Conservation (phyloP, 1,284 basidiomycete genomes). For the Irpex rosettiformis region DNA sequence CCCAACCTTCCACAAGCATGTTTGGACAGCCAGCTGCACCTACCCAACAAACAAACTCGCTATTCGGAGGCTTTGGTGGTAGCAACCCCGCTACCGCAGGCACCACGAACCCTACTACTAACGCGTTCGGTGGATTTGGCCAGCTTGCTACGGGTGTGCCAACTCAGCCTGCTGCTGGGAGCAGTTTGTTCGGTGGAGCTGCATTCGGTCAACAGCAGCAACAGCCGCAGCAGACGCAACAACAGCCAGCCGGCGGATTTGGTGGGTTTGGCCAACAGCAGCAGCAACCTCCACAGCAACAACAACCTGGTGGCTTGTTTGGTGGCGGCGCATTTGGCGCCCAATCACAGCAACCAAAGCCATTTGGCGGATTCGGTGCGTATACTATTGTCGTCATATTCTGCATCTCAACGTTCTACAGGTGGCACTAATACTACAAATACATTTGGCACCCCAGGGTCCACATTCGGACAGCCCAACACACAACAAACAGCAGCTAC, state of each 20-base stretch:
- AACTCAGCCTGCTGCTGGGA: slow-evolving; percentile 21
- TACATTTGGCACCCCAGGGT: slow-evolving; percentile 26
- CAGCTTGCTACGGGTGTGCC: slow-evolving; percentile 23
- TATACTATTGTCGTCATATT: slow-evolving; percentile 12
- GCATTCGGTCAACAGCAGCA: slow-evolving; percentile 32
- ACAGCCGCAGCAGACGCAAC: slow-evolving; percentile 23
- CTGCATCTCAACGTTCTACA: slow-evolving; percentile 11
- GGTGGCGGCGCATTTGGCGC: slow-evolving; percentile 28
- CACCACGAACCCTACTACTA: slow-evolving; percentile 17
- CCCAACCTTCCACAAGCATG: slow-evolving; percentile 26
- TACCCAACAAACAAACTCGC: slow-evolving; percentile 27
- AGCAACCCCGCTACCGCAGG: slow-evolving; percentile 17
- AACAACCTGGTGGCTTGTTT: slow-evolving; percentile 8
- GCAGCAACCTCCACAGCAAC: slow-evolving; percentile 16
- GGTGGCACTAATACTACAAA: slow-evolving; percentile 26
- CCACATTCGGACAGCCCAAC: slow-evolving; percentile 42
- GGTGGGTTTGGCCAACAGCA: slow-evolving; percentile 31
- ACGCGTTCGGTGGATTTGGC: slow-evolving; percentile 41
- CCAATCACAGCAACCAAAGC: slow-evolving; percentile 23
- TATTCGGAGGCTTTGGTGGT: slow-evolving; percentile 28
- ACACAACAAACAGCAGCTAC: slow-evolving; percentile 38
- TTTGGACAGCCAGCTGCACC: slow-evolving; percentile 29
- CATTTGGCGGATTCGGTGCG: slow-evolving; percentile 31
- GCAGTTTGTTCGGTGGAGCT: slow-evolving; percentile 37
- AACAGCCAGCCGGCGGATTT: slow-evolving; percentile 27